Conservation (phyloP, 345 rosid species). For the Salix purpurea region DNA sequence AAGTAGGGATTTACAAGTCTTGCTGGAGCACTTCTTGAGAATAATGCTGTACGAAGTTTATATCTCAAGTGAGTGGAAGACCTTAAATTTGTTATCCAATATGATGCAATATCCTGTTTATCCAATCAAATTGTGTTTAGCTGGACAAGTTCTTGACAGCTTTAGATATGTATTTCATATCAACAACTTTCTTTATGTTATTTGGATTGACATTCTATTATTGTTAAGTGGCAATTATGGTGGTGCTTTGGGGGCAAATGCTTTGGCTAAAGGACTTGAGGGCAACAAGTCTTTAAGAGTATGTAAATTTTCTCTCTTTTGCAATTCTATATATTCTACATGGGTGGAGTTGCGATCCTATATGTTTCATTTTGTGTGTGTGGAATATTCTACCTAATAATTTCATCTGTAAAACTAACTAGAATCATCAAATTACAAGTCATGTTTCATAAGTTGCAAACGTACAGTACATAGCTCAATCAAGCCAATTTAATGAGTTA, state of each 20-base stretch:
- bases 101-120: background rate
- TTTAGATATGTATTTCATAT: constrained; percentile 12
- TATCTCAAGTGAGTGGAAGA: constrained; percentile 72
- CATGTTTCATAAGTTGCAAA: no score
- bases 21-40: constrained; percentile 77
- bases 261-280: constrained; percentile 88
- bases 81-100: background rate
- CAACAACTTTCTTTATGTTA: constrained; percentile 13
- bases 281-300: constrained; percentile 84
- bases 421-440: no score
- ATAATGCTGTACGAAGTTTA: constrained; percentile 56
- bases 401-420: no score
- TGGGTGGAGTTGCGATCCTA: background rate
- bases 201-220: constrained; percentile 26
- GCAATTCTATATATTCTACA: background rate
- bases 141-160: constrained; percentile 10
- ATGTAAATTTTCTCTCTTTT: constrained; percentile 13
- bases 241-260: constrained; percentile 93
- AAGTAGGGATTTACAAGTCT: constrained; percentile 93
- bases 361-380: no score
- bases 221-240: constrained; percentile 86
- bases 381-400: no score
- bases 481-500: no score
- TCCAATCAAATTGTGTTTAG: background rate
- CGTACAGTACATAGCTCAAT: no score